These are phyloP conservation scores for Pythium vanterpoolii DNA, from an alignment of 352 stramenopile species.

Conservation along the genomic window DNA sequence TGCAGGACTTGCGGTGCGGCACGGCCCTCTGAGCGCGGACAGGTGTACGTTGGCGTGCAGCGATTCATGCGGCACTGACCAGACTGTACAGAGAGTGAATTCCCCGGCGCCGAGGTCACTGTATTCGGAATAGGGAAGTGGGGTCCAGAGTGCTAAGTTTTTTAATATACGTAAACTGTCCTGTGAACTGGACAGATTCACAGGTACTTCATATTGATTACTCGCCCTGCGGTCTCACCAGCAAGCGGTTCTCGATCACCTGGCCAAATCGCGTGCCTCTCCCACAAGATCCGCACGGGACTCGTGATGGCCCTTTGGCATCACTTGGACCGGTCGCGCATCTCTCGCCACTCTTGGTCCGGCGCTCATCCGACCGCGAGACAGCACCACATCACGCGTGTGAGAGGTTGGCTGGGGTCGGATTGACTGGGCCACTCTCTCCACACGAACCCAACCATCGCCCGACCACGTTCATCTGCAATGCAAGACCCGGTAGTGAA, in stretches of 20 bases:
- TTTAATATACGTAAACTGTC: background rate
- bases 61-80: constrained; percentile 6
- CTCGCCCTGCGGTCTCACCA: background rate
- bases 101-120: background rate
- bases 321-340: background rate
- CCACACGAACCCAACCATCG: no score
- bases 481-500: no score
- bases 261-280: background rate
- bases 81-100: constrained; percentile 6
- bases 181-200: background rate
- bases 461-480: no score
- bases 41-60: no score
- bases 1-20: no score
- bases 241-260: background rate
- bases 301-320: background rate
- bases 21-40: no score
- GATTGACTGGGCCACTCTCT: no score
- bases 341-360: no score
- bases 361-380: no score
- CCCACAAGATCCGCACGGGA: background rate
- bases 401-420: no score
- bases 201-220: constrained; percentile 1
- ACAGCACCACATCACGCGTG: no score
- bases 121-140: constrained; percentile 4
- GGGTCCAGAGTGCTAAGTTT: no score